Evolutionary conservation across 2,329 filamentous ascomycete species (phyloP), one percentile per base, ranked within the genome.

Genomic region (Xylaria sp.): DNA sequence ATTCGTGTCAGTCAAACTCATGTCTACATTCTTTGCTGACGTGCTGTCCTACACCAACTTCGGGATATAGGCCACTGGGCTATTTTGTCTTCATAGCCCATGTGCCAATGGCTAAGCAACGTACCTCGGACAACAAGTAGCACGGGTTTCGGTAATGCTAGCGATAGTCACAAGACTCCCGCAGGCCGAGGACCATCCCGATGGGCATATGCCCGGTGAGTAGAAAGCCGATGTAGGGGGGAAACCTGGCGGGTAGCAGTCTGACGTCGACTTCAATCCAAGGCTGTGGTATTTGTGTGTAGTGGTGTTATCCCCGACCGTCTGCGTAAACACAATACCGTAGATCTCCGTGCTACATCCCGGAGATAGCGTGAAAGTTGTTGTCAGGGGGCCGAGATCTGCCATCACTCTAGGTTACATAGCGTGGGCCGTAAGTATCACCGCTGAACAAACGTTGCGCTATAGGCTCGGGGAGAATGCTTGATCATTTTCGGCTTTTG

Each of bases 121-220:
- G 11, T 54, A 57, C 57, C 21, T 22, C 17, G 57, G 57, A 49
- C 50, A 59, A 19, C 57, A 54, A 2, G 45, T 57, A 16, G 43
- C 54, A 22, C 38, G 48, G 4, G 50, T 57, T 45, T 57, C 50
- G 6, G 50, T 51, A 37, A 54, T 13, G 16, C 38, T 54, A 9
- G 26, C 48, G 22, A 49, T 47, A 8, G n/a, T 16, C 17, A 47
- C 41, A 17, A 41, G n/a, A 2, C 38, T 39, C 0, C 48, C 45
- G 20, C 50, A 57, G 2, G 50, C 57, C 16, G 48, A 54, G 18
- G 7, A 17, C 54, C 48, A 57, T 17, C 48, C 54, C 2, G 26
- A 54, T 4, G 48, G 54, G 21, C 57, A 59, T 9, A 54, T 47
- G 5, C 50, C 50, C 7, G 54, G 48, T 0, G 54, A 54, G n/a